Conservation (phyloP, 257 asterid species). For the Plantago major region DNA sequence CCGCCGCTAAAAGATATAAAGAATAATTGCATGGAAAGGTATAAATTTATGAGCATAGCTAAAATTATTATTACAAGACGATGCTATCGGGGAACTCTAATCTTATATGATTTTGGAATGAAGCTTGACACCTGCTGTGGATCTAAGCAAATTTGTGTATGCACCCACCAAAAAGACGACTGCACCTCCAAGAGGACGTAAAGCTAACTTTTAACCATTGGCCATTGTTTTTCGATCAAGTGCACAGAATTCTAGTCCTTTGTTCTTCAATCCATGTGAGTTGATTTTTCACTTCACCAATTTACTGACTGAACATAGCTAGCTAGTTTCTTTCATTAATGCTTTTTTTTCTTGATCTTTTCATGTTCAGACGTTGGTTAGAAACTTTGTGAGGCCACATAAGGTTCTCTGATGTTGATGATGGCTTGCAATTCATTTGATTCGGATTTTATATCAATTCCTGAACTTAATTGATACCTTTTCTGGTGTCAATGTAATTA, state of each 20-base stretch:
- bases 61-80: not conserved
- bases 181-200: conserved; percentile 27
- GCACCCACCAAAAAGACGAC: conserved; percentile 32
- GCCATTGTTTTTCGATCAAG: not conserved
- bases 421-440: not conserved
- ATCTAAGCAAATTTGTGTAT: conserved; percentile 41
- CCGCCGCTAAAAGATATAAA: conserved; percentile 80
- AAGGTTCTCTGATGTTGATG: not conserved
- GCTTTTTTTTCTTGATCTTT: not conserved
- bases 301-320: not conserved
- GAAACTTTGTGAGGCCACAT: not conserved
- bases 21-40: conserved; percentile 58
- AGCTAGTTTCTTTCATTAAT: not conserved
- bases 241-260: not conserved
- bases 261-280: not conserved
- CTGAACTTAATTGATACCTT: not conserved
- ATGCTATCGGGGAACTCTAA: conserved; percentile 6
- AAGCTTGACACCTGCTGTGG: conserved; percentile 35
- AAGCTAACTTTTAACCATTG: conserved; percentile 22
- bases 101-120: conserved; percentile 11
- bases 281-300: not conserved
- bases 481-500: not conserved
- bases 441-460: not conserved
- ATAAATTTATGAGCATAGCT: conserved; percentile 3
- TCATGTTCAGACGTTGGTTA: not conserved